A percentile compares a stretch with the other conserved stretches of the same genome.
These are phyloP conservation scores for Aspergillus biplanus DNA, from an alignment of 495 filamentous ascomycete species.

Conservation along the genomic window DNA sequence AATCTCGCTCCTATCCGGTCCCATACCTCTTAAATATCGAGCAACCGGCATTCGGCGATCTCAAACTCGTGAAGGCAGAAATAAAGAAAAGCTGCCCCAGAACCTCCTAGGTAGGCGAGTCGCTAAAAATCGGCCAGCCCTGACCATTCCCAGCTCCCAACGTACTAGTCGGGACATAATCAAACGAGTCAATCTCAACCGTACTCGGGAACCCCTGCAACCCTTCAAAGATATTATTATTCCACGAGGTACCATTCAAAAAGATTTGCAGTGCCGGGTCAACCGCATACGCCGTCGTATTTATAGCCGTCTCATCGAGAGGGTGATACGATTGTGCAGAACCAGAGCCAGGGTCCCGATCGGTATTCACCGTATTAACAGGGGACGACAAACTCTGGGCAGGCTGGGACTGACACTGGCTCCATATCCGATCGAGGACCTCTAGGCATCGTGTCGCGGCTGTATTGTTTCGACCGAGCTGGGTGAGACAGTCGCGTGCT, in stretches of 20 bases:
- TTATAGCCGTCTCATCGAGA: neutral
- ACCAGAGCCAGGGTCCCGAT: neutral
- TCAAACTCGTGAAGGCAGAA: too few species aligned
- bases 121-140: too few species aligned
- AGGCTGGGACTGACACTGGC: neutral
- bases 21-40: too few species aligned
- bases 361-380: neutral
- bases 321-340: neutral
- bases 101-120: too few species aligned
- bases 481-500: conserved; percentile 22
- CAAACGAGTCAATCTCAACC: conserved; percentile 22
- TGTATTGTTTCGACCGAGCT: conserved; percentile 17
- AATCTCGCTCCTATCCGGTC: too few species aligned
- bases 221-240: conserved; percentile 26
- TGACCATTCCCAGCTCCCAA: too few species aligned
- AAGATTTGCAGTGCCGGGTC: conserved; percentile 29
- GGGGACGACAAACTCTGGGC: neutral
- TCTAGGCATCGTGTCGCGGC: conserved; percentile 25
- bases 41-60: too few species aligned
- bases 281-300: conserved; percentile 13
- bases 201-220: conserved; percentile 27
- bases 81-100: too few species aligned
- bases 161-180: conserved; percentile 15
- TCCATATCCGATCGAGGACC: conserved; percentile 22
- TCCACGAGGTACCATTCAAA: conserved; percentile 25